Conservation (phyloP, 495 filamentous ascomycete species). For the Aspergillus diversus region DNA sequence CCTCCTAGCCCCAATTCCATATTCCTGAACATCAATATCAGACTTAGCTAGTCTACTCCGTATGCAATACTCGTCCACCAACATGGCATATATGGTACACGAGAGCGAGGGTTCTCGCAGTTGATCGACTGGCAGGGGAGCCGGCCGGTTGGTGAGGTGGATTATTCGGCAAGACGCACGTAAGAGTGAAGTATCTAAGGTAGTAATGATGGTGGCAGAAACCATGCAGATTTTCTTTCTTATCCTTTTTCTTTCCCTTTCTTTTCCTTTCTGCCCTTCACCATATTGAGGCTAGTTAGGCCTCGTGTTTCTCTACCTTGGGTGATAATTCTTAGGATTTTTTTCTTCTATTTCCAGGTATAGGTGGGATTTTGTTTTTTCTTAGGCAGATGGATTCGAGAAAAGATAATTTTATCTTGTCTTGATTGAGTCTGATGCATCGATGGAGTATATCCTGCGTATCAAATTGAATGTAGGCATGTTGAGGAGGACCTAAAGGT, state of each 20-base stretch:
- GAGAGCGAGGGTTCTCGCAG: conserved; percentile 10
- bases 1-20: too few species aligned
- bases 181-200: neutral
- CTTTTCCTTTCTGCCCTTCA: neutral
- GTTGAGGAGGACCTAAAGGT: too few species aligned
- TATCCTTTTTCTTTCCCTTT: neutral
- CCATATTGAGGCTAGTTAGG: neutral
- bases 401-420: neutral
- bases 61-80: neutral
- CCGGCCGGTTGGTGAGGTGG: conserved; percentile 16
- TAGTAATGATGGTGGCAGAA: neutral
- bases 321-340: neutral
- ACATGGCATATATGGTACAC: neutral
- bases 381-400: neutral
- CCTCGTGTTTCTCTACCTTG: neutral
- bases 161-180: neutral
- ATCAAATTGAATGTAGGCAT: neutral
- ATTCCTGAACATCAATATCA: neutral
- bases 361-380: neutral
- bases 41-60: neutral
- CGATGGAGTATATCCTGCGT: neutral
- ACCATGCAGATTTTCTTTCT: neutral
- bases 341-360: neutral
- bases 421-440: conserved; percentile 1
- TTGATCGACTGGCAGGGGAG: conserved; percentile 16